Conservation (phyloP, 495 filamentous ascomycete species). For the Aspergillus mulundensis region DNA sequence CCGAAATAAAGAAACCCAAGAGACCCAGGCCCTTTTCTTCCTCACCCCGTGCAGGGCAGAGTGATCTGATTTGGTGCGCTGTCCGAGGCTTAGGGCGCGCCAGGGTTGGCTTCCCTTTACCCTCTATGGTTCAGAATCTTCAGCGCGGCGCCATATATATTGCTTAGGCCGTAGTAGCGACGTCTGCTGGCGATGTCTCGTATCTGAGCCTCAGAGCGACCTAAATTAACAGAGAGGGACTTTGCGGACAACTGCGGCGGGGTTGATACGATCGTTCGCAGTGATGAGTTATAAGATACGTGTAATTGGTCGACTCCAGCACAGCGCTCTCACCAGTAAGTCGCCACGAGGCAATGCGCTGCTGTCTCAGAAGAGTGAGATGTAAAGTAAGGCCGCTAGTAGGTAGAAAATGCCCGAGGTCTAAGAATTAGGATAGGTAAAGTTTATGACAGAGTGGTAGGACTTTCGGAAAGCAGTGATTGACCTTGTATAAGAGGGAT, state of each 20-base stretch:
- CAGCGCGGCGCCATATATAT: constrained; percentile 31
- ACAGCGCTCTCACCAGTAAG: no score
- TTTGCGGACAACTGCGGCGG: neutral
- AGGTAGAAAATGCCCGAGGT: neutral
- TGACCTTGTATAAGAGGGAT: neutral
- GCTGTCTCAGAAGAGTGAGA: no score
- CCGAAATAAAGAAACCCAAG: constrained; percentile 1
- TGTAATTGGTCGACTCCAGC: no score
- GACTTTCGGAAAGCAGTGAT: neutral
- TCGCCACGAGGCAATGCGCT: neutral
- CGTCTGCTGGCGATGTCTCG: neutral
- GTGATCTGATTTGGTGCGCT: constrained; percentile 22
- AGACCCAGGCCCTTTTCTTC: constrained; percentile 27
- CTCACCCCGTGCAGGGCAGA: constrained; percentile 30
- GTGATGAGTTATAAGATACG: no score
- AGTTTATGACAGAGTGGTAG: neutral
- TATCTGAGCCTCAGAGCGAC: neutral
- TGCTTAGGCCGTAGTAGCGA: neutral
- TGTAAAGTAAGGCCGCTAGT: neutral
- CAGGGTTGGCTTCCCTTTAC: constrained; percentile 18
- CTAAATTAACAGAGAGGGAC: neutral
- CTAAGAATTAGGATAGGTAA: neutral
- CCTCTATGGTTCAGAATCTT: constrained; percentile 7
- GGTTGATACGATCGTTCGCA: neutral
- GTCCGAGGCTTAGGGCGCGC: constrained; percentile 15